phyloP scores from a whole-genome alignment of 2,329 filamentous ascomycete species.

The Fusarium anthophilum region DNA sequence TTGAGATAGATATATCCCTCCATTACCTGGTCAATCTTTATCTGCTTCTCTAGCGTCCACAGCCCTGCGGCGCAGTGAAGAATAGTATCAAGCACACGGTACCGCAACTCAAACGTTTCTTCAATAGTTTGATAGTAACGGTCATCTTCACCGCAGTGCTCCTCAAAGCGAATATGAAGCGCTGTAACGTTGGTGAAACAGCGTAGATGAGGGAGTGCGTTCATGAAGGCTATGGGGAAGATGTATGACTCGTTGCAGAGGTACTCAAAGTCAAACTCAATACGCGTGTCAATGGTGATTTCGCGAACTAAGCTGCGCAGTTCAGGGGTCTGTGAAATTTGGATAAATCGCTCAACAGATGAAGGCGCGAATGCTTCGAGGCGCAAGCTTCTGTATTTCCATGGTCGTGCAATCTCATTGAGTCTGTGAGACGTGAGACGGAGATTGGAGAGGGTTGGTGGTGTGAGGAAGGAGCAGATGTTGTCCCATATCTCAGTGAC shows the following conservation, averaged over 20 bases:
- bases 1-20: background rate
- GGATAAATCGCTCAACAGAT: conserved; percentile 20
- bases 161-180: conserved; percentile 13
- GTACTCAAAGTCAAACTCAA: conserved; percentile 9
- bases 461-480: conserved; percentile 3
- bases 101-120: conserved; percentile 16
- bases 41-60: conserved; percentile 21
- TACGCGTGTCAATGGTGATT: conserved; percentile 21
- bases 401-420: background rate
- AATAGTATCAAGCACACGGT: conserved; percentile 25
- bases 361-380: background rate
- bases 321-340: background rate
- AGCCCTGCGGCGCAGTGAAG: conserved; percentile 19
- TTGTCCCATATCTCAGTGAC: conserved; percentile 16
- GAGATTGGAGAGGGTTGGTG: background rate
- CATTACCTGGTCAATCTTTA: background rate
- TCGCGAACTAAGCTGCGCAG: conserved; percentile 15
- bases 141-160: background rate
- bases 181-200: background rate
- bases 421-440: conserved; percentile 12
- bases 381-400: background rate
- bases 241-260: background rate
- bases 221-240: background rate
- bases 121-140: rapidly evolving
- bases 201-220: background rate